Evolutionary conservation across 257 asterid genomes (phyloP), one percentile per base, ranked within the genome.

Genomic region (Rehmannia glutinosa): DNA sequence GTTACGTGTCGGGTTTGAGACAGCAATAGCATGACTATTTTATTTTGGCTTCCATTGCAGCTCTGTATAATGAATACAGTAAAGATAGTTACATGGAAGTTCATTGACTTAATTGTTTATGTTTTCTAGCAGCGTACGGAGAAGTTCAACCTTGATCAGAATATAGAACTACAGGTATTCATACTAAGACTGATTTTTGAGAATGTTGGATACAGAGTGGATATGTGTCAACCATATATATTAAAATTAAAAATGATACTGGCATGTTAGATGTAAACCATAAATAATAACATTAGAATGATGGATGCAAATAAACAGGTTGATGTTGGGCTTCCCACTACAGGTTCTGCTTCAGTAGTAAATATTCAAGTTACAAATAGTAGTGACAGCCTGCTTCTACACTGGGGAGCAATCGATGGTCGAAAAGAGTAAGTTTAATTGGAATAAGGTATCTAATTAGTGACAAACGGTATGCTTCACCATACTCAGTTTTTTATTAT

Each of bases 401-500:
- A 94, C 72, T 94, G 99, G 99, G 99, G 99, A 51, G 98, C 90
- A 38, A 47, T 85, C 71, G 81, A 77, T 59, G 66, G 71, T 56
- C 71, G 30, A 59, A 78, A 72, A 62, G 87, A 78, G 99, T 88
- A 76, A 73, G 97, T 75, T 68, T 11, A 24, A 59, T 39, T 60
- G 24, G 49, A 73, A 49, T 10, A 7, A 56, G 70, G 55, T 59
- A 70, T 41, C 62, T 56, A n/a, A 17, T 51, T 21, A 23, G 25
- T 65, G 66, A 66, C 33, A 70, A 23, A 56, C 56, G 45, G 62
- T 51, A 41, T 62, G 21, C 17, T 57, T 52, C 56, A 58, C 50
- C 57, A 55, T 33, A 42, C 21, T 46, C 23, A 5, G 9, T 35
- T 32, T 58, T 6, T 33, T 24, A 13, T 13, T 63, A 20, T 71